Percentiles rank a stretch among this genome's conserved stretches.
Evolutionary conservation across 805 yeast genomes (phyloP).

Genomic region (Lachancea quebecensis): DNA sequence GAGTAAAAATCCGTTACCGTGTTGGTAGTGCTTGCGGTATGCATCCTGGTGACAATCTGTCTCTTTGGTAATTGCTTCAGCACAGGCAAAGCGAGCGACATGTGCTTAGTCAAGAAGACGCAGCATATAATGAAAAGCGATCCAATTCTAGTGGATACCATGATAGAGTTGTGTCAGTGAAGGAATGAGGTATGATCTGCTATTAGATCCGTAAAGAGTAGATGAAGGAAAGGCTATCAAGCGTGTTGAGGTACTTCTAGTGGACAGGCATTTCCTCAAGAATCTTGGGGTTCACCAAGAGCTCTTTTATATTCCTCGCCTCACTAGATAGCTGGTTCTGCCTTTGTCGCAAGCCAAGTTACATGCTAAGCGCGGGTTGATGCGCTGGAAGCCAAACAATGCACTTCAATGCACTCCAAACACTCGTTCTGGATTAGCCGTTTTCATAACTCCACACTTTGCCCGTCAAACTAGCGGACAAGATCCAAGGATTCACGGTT

Average conservation of each 20-base stretch:
- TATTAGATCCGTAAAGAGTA: no score
- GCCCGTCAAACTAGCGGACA: no score
- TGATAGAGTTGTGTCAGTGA: neutral
- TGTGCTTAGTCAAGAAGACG: constrained; percentile 1
- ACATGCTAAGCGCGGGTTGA: no score
- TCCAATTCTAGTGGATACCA: neutral
- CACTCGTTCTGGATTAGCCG: no score
- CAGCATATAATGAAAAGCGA: neutral
- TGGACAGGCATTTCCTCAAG: neutral
- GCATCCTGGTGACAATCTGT: constrained; percentile 43
- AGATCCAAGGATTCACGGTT: no score
- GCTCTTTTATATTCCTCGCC: neutral
- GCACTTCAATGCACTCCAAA: no score
- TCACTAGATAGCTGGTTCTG: neutral
- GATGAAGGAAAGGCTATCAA: no score
- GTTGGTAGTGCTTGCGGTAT: constrained; percentile 47
- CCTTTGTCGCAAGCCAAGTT: neutral
- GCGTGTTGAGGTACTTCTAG: no score
- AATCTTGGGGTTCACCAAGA: neutral
- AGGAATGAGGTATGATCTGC: neutral
- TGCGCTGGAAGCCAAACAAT: no score
- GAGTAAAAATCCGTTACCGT: constrained; percentile 39
- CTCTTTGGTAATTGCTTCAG: constrained; percentile 28
- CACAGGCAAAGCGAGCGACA: constrained; percentile 23
- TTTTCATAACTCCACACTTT: no score